Conservation (phyloP, 257 asterid genomes). For the Plantago major region DNA sequence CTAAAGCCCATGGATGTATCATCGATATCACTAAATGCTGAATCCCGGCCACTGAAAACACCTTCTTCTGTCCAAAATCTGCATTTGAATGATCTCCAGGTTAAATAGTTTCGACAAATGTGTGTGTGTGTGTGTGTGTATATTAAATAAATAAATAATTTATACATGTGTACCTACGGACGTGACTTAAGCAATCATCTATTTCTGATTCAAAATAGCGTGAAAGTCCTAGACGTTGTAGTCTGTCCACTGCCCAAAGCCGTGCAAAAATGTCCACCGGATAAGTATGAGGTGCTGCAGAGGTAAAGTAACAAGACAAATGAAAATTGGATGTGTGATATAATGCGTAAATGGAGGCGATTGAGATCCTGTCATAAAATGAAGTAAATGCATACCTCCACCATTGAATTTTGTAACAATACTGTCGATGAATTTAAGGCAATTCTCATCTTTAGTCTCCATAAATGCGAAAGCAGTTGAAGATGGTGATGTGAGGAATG, state of each 20-base stretch:
- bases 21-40: conserved; percentile 36
- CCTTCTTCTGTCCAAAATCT: conserved; percentile 46
- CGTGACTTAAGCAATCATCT: conserved; percentile 27
- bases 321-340: neutral
- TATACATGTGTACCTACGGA: conserved; percentile 32
- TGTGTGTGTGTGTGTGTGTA: neutral
- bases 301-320: neutral
- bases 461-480: conserved; percentile 55
- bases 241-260: conserved; percentile 54
- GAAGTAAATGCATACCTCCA: conserved; percentile 33
- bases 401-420: conserved; percentile 33
- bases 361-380: neutral
- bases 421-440: conserved; percentile 27
- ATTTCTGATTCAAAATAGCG: conserved; percentile 37
- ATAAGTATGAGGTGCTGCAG: conserved; percentile 39
- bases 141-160: too few relatives aligned
- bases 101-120: too few relatives aligned
- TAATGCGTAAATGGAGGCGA: neutral
- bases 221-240: conserved; percentile 54
- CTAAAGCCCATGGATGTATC: conserved; percentile 51
- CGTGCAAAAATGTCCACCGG: conserved; percentile 50
- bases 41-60: conserved; percentile 38
- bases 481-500: conserved; percentile 52
- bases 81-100: neutral
- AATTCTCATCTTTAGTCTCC: conserved; percentile 38